These are phyloP conservation scores for Suhomyces panamericanus DNA, from an alignment of 1,139 yeast species.

Conservation along the genomic window DNA sequence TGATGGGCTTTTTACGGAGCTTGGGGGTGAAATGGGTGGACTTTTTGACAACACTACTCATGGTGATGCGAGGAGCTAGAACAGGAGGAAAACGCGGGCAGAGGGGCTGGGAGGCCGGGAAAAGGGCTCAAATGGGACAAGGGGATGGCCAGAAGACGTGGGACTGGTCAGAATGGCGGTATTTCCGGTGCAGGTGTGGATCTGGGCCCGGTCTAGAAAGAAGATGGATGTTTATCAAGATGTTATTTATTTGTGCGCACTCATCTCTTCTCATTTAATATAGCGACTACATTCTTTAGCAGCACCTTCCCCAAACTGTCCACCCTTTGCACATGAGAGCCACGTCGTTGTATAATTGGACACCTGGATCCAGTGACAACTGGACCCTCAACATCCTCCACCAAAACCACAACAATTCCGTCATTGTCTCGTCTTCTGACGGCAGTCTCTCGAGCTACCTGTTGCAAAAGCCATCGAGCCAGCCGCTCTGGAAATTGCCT, in stretches of 20 bases:
- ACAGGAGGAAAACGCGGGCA: not conserved
- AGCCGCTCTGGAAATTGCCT: constrained; percentile 14
- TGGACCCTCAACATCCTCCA: constrained; percentile 53
- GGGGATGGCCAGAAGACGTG: no score
- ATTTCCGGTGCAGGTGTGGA: not conserved
- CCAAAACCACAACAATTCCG: constrained; percentile 30
- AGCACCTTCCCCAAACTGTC: not conserved
- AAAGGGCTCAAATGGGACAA: not conserved
- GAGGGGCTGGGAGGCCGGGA: not conserved
- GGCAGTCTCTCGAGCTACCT: constrained; percentile 47
- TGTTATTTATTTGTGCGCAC: constrained; percentile 5
- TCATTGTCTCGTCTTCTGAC: constrained; percentile 49
- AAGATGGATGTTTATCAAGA: constrained; percentile 2
- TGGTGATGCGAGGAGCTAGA: constrained; percentile 14
- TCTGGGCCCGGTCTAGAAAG: not conserved
- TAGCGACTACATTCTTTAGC: not conserved
- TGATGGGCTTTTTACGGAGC: constrained; percentile 29
- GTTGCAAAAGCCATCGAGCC: constrained; percentile 19
- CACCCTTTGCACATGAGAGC: constrained; percentile 20
- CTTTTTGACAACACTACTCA: constrained; percentile 54
- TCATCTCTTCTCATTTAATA: constrained; percentile 2
- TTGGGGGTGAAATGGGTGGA: constrained; percentile 44
- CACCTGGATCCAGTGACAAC: constrained; percentile 29
- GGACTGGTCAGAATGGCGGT: not conserved
- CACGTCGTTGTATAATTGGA: constrained; percentile 20